Evolutionary conservation across 1,139 yeast genomes (phyloP).

Genomic region (Yamadazyma dendronema): DNA sequence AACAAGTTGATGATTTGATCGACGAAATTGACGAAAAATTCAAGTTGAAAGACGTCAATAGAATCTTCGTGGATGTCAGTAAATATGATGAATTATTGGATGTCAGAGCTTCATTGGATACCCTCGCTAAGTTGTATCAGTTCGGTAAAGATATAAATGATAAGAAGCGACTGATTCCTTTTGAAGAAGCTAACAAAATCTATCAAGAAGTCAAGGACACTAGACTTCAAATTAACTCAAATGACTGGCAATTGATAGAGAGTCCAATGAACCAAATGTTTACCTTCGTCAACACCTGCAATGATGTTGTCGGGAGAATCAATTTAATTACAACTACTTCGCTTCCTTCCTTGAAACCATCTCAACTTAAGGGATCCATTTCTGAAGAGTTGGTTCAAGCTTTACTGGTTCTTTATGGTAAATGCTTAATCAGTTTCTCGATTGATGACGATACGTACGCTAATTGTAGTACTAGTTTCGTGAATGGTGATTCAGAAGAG

Average conservation of each 20-base stretch:
- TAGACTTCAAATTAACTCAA: slow-evolving; percentile 24
- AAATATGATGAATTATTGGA: slow-evolving; percentile 15
- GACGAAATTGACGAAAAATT: slow-evolving; percentile 15
- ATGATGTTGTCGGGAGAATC: slow-evolving; percentile 30
- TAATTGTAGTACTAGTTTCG: slow-evolving; percentile 6
- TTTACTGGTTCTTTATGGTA: slow-evolving; percentile 18
- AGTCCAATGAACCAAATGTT: slow-evolving; percentile 22
- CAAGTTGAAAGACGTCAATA: slow-evolving; percentile 10
- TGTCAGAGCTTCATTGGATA: slow-evolving; percentile 14
- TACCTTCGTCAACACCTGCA: slow-evolving; percentile 37
- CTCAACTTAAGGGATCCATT: slow-evolving; percentile 8
- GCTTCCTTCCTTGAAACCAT: slow-evolving; percentile 19
- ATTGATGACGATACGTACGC: slow-evolving; percentile 37
- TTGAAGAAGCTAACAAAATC: slow-evolving; percentile 26
- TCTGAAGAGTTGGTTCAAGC: slow-evolving; percentile 8
- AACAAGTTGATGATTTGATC: slow-evolving; percentile 13
- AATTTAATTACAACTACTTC: slow-evolving; percentile 25
- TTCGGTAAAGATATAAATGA: slow-evolving; percentile 6
- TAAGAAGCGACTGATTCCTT: slow-evolving; percentile 11
- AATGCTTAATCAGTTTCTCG: slow-evolving; percentile 37
- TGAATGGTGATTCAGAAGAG: slow-evolving; percentile 9
- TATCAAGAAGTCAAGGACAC: slow-evolving; percentile 24
- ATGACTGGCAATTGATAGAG: slow-evolving; percentile 14
- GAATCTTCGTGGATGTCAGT: slow-evolving; percentile 14
- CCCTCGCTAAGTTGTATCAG: slow-evolving; percentile 10